phyloP scores from a whole-genome alignment of 306 rosid species.

The Dryas alaskensis region DNA sequence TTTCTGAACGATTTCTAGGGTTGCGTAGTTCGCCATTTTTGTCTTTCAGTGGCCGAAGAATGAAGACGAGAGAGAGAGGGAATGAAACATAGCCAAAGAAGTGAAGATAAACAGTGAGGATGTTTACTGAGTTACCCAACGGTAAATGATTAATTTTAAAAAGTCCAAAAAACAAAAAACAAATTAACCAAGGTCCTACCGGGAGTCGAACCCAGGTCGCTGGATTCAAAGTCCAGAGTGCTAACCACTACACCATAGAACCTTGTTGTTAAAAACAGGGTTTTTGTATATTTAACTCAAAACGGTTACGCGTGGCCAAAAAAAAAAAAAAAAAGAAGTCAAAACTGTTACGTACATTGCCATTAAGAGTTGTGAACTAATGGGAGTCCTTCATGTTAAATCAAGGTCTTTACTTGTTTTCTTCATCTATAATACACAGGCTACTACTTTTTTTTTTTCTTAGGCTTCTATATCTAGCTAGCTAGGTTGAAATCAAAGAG shows the following conservation, averaged over 20 bases:
- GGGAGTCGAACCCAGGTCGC: slow-evolving; percentile 92
- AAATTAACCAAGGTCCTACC: slow-evolving; percentile 52
- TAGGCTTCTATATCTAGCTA: neutral
- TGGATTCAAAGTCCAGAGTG: slow-evolving; percentile 86
- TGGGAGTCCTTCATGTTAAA: neutral
- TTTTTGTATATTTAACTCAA: neutral
- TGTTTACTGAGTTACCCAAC: neutral
- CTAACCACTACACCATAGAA: slow-evolving; percentile 92
- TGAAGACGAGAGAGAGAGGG: neutral
- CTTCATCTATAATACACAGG: too few species aligned
- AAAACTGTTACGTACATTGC: too few species aligned
- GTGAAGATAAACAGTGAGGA: neutral
- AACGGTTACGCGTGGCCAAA: too few species aligned
- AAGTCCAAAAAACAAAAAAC: too few species aligned
- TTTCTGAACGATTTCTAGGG: slow-evolving; percentile 45
- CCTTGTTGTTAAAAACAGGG: neutral
- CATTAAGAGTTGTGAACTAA: neutral
- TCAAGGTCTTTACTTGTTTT: neutral
- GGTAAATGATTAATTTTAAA: neutral
- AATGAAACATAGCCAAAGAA: neutral
- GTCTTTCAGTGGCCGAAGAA: neutral
- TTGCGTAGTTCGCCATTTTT: slow-evolving; percentile 46
- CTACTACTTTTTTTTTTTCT: neutral
- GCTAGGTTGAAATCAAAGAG: neutral
- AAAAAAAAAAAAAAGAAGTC: too few species aligned